A percentile compares a stretch with the other conserved stretches of the same genome.
These are phyloP conservation scores for Crucihimalaya himalaica DNA, from an alignment of 345 rosid genomes.

Conservation along the genomic window DNA sequence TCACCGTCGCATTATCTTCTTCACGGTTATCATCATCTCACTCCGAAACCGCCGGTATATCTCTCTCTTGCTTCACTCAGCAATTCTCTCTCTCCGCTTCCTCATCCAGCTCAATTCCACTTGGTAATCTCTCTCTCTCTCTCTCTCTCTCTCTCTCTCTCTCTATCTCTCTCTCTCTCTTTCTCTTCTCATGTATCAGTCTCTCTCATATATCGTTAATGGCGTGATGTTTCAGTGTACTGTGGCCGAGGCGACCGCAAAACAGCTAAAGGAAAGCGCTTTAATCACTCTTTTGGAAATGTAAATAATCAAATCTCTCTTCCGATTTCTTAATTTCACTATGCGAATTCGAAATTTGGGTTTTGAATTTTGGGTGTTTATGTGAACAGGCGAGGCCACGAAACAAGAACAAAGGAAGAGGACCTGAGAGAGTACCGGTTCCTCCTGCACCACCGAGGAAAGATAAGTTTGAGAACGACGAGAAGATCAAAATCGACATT, in stretches of 20 bases:
- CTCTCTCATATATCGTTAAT: neutral
- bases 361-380: neutral
- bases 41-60: constrained; percentile 48
- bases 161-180: constrained; percentile 24
- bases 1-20: constrained; percentile 21
- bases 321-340: neutral
- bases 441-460: constrained; percentile 71
- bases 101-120: constrained; percentile 43
- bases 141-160: neutral
- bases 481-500: constrained; percentile 59
- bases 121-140: constrained; percentile 39
- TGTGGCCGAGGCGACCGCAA: constrained; percentile 91
- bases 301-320: constrained; percentile 45
- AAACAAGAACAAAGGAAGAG: constrained; percentile 86
- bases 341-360: neutral
- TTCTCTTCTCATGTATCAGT: neutral
- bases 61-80: constrained; percentile 40
- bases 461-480: constrained; percentile 64
- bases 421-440: constrained; percentile 65
- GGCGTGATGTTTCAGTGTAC: constrained; percentile 48
- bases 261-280: constrained; percentile 90
- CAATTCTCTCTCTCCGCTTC: constrained; percentile 43
- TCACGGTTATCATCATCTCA: constrained; percentile 53
- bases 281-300: constrained; percentile 89
- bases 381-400: constrained; percentile 81